phyloP scores from a whole-genome alignment of 176 grass and related monocot species.

The Eleusine coracana region DNA sequence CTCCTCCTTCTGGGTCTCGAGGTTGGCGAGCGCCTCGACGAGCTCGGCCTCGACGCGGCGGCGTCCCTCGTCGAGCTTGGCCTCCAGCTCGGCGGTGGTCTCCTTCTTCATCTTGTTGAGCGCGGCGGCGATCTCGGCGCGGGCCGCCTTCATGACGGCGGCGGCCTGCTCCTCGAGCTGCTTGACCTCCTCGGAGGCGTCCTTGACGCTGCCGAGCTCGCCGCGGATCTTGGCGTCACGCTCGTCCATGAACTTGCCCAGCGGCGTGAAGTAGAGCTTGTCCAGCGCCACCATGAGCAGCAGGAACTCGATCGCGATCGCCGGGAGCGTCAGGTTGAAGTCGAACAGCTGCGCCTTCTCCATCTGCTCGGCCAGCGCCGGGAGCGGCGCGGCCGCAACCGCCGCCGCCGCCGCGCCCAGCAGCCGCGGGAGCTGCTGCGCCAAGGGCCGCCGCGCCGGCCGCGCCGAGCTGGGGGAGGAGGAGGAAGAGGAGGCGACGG shows the following conservation, averaged over 20 bases:
- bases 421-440: constrained; percentile 41
- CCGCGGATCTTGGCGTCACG: constrained; percentile 87
- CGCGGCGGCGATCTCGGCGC: constrained; percentile 89
- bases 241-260: constrained; percentile 98
- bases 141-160: constrained; percentile 80
- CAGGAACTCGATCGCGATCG: constrained; percentile 84
- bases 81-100: constrained; percentile 76
- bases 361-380: constrained; percentile 90
- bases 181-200: constrained; percentile 89
- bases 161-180: constrained; percentile 82
- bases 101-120: constrained; percentile 99
- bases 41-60: constrained; percentile 85
- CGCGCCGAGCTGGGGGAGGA: background rate
- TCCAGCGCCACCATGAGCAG: constrained; percentile 98
- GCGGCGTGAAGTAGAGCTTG: constrained; percentile 92
- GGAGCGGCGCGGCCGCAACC: constrained; percentile 57
- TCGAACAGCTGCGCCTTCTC: constrained; percentile 95
- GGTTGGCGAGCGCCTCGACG: constrained; percentile 63
- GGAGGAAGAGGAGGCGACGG: constrained; percentile 40
- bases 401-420: constrained; percentile 55
- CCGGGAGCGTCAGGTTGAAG: constrained; percentile 91
- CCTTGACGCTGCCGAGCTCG: constrained; percentile 89
- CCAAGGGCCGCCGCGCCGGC: constrained; percentile 8
- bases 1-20: constrained; percentile 92
- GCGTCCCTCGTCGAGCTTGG: constrained; percentile 80